Conservation (phyloP, 176 grass and related monocot species). For the Musa acuminata region DNA sequence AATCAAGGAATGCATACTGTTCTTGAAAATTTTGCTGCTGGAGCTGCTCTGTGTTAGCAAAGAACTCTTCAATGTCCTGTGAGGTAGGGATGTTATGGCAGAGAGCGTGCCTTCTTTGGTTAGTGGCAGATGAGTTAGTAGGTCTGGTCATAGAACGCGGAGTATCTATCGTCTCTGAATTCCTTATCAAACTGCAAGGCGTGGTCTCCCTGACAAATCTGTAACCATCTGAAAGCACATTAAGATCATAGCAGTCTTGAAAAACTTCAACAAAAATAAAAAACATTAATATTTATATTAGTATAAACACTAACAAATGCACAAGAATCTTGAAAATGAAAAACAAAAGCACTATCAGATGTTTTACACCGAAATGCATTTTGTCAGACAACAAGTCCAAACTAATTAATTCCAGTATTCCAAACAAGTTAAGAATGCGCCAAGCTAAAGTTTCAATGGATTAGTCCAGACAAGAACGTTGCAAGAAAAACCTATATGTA, state of each 20-base stretch:
- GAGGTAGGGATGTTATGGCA: constrained; percentile 35
- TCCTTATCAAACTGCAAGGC: constrained; percentile 56
- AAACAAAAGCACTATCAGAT: too few species aligned
- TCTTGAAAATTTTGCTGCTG: constrained; percentile 45
- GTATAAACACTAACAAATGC: neutral
- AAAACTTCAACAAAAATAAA: neutral
- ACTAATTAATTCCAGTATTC: too few species aligned
- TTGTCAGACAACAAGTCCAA: too few species aligned
- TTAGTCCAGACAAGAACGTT: too few species aligned
- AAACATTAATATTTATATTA: neutral
- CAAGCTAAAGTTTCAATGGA: too few species aligned
- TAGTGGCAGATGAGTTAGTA: constrained; percentile 23
- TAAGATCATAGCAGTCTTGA: neutral
- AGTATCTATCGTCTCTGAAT: constrained; percentile 43
- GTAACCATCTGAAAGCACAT: constrained; percentile 9
- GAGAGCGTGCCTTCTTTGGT: constrained; percentile 15
- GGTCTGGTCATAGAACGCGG: constrained; percentile 52
- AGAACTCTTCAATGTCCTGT: constrained; percentile 66
- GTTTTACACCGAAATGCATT: too few species aligned
- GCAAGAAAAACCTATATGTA: too few species aligned
- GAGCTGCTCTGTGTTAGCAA: constrained; percentile 38
- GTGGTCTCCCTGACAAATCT: constrained; percentile 60
- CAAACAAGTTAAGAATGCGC: too few species aligned
- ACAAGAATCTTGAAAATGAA: neutral
- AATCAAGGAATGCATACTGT: constrained; percentile 24